phyloP scores from a whole-genome alignment of 495 filamentous ascomycete species.

The Sabuloglossum arenarium region DNA sequence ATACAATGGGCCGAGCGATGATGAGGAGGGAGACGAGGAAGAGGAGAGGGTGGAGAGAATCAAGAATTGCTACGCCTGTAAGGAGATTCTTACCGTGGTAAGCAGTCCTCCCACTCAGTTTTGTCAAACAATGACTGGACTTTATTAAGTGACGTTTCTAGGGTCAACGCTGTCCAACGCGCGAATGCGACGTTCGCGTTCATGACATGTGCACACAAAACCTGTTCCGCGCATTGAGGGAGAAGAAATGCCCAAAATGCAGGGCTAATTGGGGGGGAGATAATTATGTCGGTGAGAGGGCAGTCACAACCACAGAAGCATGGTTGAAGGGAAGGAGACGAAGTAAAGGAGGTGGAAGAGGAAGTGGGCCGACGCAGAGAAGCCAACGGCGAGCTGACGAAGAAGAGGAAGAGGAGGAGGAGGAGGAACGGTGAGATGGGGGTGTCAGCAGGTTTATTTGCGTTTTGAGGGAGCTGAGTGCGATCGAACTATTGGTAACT shows the following conservation, averaged over 20 bases:
- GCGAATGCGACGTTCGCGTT: constrained; percentile 44
- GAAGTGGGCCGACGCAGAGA: neutral
- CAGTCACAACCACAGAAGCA: constrained; percentile 22
- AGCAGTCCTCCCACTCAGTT: constrained; percentile 11
- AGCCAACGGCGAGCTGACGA: neutral
- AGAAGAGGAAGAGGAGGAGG: constrained; percentile 1
- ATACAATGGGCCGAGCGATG: constrained; percentile 55
- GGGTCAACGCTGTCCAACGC: constrained; percentile 61
- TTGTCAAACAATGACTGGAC: neutral
- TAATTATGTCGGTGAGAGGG: constrained; percentile 65
- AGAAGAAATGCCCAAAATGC: constrained; percentile 54
- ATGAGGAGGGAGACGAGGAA: constrained; percentile 26
- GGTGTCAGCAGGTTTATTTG: too few relatives aligned
- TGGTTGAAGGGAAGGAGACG: constrained; percentile 16
- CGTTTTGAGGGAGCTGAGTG: too few relatives aligned
- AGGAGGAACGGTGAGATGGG: neutral
- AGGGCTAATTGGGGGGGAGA: constrained; percentile 48
- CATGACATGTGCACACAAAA: constrained; percentile 58
- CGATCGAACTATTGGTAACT: too few relatives aligned
- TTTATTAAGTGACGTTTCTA: constrained; percentile 7
- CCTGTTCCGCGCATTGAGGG: constrained; percentile 45
- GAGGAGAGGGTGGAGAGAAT: constrained; percentile 32
- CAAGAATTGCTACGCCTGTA: constrained; percentile 76
- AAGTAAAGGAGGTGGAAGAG: constrained; percentile 6
- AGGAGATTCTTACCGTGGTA: constrained; percentile 68